Evolutionary conservation across 306 rosid species (phyloP).

Genomic region (Quercus glauca): DNA sequence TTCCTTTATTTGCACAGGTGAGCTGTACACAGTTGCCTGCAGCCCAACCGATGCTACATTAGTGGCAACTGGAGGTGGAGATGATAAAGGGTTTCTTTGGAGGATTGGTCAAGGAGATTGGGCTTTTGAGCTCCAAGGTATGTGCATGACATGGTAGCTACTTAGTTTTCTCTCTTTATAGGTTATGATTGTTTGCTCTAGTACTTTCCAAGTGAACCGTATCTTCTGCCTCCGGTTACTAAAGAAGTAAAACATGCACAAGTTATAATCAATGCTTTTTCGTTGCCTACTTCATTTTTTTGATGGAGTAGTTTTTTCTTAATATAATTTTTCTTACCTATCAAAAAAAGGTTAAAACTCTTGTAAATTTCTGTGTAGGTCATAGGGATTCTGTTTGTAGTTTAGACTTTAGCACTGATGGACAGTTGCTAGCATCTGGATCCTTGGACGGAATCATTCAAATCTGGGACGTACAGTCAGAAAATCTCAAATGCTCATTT

Average conservation of each 20-base stretch:
- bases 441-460: conserved; percentile 70
- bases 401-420: conserved; percentile 79
- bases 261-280: not conserved
- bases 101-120: conserved; percentile 75
- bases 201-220: not conserved
- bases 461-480: conserved; percentile 67
- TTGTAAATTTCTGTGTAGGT: conserved; percentile 46
- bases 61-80: conserved; percentile 90
- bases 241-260: not conserved
- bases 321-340: too few species aligned
- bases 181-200: not conserved
- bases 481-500: conserved; percentile 46
- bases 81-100: conserved; percentile 93
- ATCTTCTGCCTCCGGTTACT: not conserved
- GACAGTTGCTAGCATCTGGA: conserved; percentile 78
- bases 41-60: conserved; percentile 67
- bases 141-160: conserved; percentile 10
- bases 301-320: too few species aligned
- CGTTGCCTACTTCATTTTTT: conserved; percentile 1
- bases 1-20: conserved; percentile 46
- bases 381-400: conserved; percentile 70
- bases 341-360: not conserved
- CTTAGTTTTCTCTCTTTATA: conserved; percentile 1
- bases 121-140: conserved; percentile 79
- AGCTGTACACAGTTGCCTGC: conserved; percentile 72